Base-by-base conservation (phyloP, 345 rosid species). In the Syzygium aqueum region DNA sequence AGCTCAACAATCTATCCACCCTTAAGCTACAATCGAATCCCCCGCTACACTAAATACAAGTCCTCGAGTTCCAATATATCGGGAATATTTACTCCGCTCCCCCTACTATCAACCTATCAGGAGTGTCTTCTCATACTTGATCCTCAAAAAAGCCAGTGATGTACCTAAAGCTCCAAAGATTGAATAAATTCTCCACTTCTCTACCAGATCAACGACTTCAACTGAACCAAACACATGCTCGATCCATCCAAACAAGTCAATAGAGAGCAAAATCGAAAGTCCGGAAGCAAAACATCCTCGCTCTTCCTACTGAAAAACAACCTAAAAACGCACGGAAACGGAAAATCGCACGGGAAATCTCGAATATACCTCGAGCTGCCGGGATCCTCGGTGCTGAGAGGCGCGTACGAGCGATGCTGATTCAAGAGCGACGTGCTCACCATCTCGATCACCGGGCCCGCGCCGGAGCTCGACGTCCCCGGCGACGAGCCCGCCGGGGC, bases 391-490 rank as follows among this genome's bases (percentile, higher is more conserved):
- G 98, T 96, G 67, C 98, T 94, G 37, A 98, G 97, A 33, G 97
- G 98, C 89, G 96, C 90, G 86, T 98, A 98, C 13, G 92, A 86
- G 21, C 97, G 95, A 85, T 94, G 90, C 25, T 92, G 93, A 87
- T 94, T 90, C 91, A 95, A 90, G 11, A 98, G 91, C 89, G 99
- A 96, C 46, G 98, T 87, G 91, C 95, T 94, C 84, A 93, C 98
- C 94, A 98, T 90, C 93, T 96, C 98, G 86, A 98, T 95, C 91
- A 96, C 99, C 77, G 98, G 99, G 52, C 96, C 97, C 17, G 95
- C 93, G 22, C 89, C 90, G 59, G 92, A 77, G 88, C 93, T 88
- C 59, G 77, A 50, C 84, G 91, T 50, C 51, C 87, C 77, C 37
- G 91, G 89, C 11, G 94, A 92, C 43, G 91, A 91, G 87, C 91